These are phyloP conservation scores for Aurifilum marmelostoma DNA, from an alignment of 2,329 filamentous ascomycete genomes.

Conservation along the genomic window DNA sequence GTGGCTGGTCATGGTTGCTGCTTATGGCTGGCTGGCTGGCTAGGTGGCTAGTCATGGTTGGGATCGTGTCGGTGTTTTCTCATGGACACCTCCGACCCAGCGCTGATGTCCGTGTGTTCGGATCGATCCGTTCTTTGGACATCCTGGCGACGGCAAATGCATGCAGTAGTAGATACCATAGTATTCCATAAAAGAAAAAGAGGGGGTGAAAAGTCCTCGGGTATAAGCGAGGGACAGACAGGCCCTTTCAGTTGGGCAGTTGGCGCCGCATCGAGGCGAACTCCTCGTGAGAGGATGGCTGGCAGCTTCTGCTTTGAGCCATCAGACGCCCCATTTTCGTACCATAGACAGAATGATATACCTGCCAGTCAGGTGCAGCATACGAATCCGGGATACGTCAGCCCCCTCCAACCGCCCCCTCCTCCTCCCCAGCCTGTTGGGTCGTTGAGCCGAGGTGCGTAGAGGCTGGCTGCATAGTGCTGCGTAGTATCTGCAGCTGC, in stretches of 20 bases:
- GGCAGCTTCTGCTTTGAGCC: conserved; percentile 24
- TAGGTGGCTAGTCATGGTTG: neutral
- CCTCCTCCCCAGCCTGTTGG: conserved; percentile 1
- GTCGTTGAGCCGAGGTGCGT: conserved; percentile 10
- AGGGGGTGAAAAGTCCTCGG: conserved; percentile 1
- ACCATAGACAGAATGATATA: conserved; percentile 12
- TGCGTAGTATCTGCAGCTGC: conserved; percentile 7
- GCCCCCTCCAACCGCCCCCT: neutral
- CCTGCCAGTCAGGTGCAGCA: conserved; percentile 21
- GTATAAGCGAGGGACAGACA: neutral
- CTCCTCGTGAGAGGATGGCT: conserved; percentile 7
- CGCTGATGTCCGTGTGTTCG: neutral
- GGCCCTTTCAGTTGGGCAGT: neutral
- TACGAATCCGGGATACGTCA: conserved; percentile 20
- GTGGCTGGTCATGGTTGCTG: neutral
- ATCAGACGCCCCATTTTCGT: neutral
- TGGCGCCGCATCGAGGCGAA: neutral
- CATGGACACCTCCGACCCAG: conserved; percentile 4
- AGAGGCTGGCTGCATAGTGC: neutral
- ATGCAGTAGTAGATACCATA: conserved; percentile 4
- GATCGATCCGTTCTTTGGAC: neutral
- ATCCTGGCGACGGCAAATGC: conserved; percentile 4
- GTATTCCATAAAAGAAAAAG: neutral
- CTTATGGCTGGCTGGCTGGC: neutral
- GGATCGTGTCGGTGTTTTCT: conserved; percentile 3